Percentiles rank a stretch among this genome's conserved stretches.
These are phyloP conservation scores for Neonectria ditissima DNA, from an alignment of 2,329 filamentous ascomycete genomes.

Conservation along the genomic window DNA sequence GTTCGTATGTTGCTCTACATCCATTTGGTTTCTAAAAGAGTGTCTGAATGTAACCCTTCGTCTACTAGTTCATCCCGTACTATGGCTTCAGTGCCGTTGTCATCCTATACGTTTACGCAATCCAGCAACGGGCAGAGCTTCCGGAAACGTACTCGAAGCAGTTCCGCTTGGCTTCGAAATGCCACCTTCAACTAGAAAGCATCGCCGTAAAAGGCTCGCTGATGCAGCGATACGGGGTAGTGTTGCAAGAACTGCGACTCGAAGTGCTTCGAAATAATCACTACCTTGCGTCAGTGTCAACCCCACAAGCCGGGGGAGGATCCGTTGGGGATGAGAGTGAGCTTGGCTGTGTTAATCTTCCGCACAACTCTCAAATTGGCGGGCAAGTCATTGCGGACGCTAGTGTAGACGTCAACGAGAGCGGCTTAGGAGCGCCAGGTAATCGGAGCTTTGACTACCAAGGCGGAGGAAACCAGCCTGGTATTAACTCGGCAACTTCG, in stretches of 20 bases:
- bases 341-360: neutral
- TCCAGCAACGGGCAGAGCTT: slow-evolving; percentile 50
- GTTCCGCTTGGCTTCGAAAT: slow-evolving; percentile 53
- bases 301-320: neutral
- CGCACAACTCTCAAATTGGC: neutral
- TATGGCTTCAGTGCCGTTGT: slow-evolving; percentile 59
- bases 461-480: neutral
- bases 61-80: slow-evolving; percentile 48
- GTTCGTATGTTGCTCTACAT: slow-evolving; percentile 4
- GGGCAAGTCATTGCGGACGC: neutral
- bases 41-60: no score
- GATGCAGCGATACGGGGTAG: slow-evolving; percentile 54
- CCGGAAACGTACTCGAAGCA: slow-evolving; percentile 45
- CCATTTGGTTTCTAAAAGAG: no score
- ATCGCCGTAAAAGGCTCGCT: slow-evolving; percentile 54
- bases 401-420: neutral
- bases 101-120: slow-evolving; percentile 58
- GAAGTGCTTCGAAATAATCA: slow-evolving; percentile 42
- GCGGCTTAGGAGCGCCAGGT: neutral
- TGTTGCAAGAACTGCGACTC: slow-evolving; percentile 52
- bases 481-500: slow-evolving; percentile 8
- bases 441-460: neutral
- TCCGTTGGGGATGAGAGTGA: neutral
- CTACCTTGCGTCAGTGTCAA: slow-evolving; percentile 26
- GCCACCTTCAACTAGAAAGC: slow-evolving; percentile 53